Conservation (phyloP, 1,284 basidiomycete species). For the Phlebopus sp. region DNA sequence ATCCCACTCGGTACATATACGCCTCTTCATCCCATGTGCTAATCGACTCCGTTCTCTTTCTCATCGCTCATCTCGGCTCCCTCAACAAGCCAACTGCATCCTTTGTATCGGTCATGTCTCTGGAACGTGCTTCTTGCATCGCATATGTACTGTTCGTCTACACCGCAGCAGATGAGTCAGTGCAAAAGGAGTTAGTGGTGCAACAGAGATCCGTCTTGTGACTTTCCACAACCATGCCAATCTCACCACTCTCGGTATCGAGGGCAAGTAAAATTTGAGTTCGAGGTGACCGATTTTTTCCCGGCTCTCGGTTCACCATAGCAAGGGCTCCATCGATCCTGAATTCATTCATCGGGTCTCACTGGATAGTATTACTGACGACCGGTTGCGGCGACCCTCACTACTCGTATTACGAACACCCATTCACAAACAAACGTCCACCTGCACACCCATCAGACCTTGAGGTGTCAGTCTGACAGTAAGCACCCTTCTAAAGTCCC, state of each 20-base stretch:
- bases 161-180: too few relatives aligned
- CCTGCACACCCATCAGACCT: too few relatives aligned
- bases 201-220: too few relatives aligned
- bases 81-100: background rate
- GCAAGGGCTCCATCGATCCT: too few relatives aligned
- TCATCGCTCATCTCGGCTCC: background rate
- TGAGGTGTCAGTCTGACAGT: background rate
- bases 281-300: background rate
- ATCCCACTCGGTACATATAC: conserved; percentile 14
- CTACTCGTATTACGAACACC: background rate
- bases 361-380: background rate
- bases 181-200: too few relatives aligned
- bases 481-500: background rate
- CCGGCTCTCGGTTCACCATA: background rate
- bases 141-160: too few relatives aligned
- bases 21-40: conserved; percentile 5
- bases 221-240: too few relatives aligned
- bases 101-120: too few relatives aligned
- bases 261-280: too few relatives aligned
- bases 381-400: background rate
- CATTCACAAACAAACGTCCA: background rate
- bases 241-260: too few relatives aligned
- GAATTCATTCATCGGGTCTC: too few relatives aligned
- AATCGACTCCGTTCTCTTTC: conserved; percentile 9
- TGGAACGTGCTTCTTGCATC: too few relatives aligned